Conservation (phyloP, 140 eudicot genomes). For the Stevia rebaudiana region DNA sequence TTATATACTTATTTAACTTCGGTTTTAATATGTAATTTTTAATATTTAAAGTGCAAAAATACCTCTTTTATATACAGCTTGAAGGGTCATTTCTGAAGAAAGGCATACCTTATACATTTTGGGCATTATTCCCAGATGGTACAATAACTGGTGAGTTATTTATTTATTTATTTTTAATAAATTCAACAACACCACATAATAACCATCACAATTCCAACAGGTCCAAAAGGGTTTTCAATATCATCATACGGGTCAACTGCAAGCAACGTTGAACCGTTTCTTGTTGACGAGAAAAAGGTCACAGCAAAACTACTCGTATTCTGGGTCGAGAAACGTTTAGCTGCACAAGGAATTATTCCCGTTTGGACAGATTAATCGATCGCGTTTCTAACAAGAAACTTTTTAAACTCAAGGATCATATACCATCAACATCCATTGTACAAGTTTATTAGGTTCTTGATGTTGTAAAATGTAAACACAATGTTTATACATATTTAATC, state of each 20-base stretch:
- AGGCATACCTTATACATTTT: conserved; percentile 49
- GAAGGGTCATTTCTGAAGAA: conserved; percentile 76
- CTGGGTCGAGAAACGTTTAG: conserved; percentile 89
- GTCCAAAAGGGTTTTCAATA: conserved; percentile 76
- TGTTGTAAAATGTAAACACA: conserved; percentile 28
- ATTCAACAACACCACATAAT: background rate
- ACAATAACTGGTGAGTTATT: conserved; percentile 51
- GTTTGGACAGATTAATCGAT: conserved; percentile 53
- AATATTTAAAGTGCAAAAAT: too few relatives aligned
- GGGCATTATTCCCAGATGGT: conserved; percentile 94
- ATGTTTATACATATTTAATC: conserved; percentile 28
- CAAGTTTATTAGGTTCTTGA: conserved; percentile 28
- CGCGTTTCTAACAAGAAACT: conserved; percentile 13
- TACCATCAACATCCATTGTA: conserved; percentile 17
- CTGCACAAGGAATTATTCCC: conserved; percentile 93
- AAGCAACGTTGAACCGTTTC: conserved; percentile 85
- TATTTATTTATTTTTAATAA: background rate
- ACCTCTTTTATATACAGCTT: conserved; percentile 36
- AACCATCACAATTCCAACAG: conserved; percentile 29
- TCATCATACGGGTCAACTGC: conserved; percentile 58
- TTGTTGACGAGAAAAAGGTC: conserved; percentile 72
- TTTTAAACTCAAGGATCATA: conserved; percentile 6
- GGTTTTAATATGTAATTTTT: background rate
- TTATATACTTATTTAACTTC: too few relatives aligned
- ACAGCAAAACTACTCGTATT: conserved; percentile 70